Conservation (phyloP, 1,284 basidiomycete species). For the Tausonia pullulans region DNA sequence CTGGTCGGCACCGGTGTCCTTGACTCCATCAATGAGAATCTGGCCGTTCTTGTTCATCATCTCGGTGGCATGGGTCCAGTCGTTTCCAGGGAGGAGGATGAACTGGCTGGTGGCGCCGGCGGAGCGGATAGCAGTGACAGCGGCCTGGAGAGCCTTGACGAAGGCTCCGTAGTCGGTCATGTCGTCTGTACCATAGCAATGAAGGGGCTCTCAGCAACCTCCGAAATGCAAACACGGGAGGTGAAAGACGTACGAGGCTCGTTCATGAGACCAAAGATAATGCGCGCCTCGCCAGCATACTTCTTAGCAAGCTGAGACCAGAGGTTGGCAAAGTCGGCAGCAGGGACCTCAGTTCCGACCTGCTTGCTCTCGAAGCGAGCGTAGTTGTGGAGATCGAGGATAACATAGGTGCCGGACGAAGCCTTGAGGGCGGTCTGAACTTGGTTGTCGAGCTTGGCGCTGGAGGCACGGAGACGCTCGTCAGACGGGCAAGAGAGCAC, state of each 20-base stretch:
- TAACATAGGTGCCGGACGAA: conserved; percentile 38
- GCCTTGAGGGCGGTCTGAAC: conserved; percentile 44
- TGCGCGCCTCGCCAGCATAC: conserved; percentile 41
- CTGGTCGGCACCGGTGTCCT: conserved; percentile 44
- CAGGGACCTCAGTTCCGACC: conserved; percentile 47
- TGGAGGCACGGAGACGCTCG: not conserved
- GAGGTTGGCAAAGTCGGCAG: conserved; percentile 45
- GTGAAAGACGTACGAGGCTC: conserved; percentile 25
- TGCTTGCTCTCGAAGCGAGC: conserved; percentile 33
- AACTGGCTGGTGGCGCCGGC: conserved; percentile 30
- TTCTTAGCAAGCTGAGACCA: conserved; percentile 47
- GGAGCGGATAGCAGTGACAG: conserved; percentile 31
- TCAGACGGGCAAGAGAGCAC: too few relatives aligned
- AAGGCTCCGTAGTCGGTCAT: conserved; percentile 4
- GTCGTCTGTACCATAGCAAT: not conserved
- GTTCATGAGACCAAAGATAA: conserved; percentile 42
- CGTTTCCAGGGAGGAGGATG: conserved; percentile 32
- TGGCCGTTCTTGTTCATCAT: conserved; percentile 6
- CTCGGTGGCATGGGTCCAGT: conserved; percentile 25
- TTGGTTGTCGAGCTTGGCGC: conserved; percentile 20
- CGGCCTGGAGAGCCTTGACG: conserved; percentile 24
- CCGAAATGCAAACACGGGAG: too few relatives aligned
- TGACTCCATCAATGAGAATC: conserved; percentile 40
- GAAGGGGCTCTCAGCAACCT: too few relatives aligned
- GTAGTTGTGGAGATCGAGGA: conserved; percentile 42